These are phyloP conservation scores for Sideroxylon spinosum DNA, from an alignment of 179 eudicot species.

Conservation along the genomic window DNA sequence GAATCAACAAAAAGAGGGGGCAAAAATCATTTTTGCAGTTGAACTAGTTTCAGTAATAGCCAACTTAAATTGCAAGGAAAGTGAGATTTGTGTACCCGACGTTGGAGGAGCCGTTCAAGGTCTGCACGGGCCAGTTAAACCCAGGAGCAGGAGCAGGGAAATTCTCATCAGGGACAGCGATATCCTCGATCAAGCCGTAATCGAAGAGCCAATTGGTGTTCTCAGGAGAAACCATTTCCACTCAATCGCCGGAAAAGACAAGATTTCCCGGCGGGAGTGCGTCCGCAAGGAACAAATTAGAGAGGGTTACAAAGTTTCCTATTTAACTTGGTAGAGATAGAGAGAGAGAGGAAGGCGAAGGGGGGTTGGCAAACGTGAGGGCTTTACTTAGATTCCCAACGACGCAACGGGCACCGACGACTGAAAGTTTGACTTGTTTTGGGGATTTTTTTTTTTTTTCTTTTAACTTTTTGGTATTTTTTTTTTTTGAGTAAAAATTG, in stretches of 20 bases:
- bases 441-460: too few species aligned
- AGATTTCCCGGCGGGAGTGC: constrained; percentile 20
- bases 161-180: constrained; percentile 39
- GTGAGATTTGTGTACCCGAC: constrained; percentile 29
- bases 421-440: too few species aligned
- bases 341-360: neutral
- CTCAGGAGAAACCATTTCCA: constrained; percentile 58
- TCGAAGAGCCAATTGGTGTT: constrained; percentile 60
- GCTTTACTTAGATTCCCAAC: too few species aligned
- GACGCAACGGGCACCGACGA: too few species aligned
- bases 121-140: constrained; percentile 46
- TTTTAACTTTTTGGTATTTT: too few species aligned
- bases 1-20: neutral
- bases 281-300: constrained; percentile 8
- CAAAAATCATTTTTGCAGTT: neutral
- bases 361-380: too few species aligned
- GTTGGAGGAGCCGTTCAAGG: constrained; percentile 41
- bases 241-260: constrained; percentile 21
- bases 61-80: neutral
- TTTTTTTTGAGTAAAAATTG: too few species aligned
- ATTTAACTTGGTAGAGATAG: neutral
- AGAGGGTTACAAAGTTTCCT: constrained; percentile 5
- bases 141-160: constrained; percentile 41
- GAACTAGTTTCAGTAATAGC: neutral
- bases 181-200: constrained; percentile 56